Conservation (phyloP, 495 filamentous ascomycete species). For the Daldinia concentrica region DNA sequence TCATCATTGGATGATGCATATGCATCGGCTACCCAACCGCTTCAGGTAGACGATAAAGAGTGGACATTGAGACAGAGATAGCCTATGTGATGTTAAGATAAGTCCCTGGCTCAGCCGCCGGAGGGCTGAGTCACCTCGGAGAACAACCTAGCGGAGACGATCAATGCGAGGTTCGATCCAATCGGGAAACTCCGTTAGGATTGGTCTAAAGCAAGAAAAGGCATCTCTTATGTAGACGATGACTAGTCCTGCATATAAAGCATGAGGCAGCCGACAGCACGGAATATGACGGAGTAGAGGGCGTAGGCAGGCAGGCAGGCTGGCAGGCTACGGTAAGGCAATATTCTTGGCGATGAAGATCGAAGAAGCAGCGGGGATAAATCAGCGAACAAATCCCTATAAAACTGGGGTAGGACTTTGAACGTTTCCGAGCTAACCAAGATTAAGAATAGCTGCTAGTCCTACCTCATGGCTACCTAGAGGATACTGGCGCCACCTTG, state of each 20-base stretch:
- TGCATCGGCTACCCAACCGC: neutral
- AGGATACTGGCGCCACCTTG: too few relatives aligned
- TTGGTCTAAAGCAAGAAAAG: neutral
- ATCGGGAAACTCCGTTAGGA: neutral
- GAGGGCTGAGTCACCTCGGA: constrained; percentile 26
- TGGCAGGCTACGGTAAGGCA: neutral
- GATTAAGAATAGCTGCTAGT: neutral
- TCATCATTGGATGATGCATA: neutral
- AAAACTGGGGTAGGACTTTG: neutral
- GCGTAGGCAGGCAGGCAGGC: too few relatives aligned
- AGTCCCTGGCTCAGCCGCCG: constrained; percentile 8
- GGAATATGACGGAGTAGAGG: neutral
- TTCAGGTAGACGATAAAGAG: neutral
- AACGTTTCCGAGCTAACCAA: neutral
- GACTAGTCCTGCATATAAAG: neutral
- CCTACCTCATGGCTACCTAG: too few relatives aligned
- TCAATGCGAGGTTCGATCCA: constrained; percentile 6
- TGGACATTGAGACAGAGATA: neutral
- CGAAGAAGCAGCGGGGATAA: neutral
- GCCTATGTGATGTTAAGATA: too few relatives aligned
- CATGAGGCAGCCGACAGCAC: neutral
- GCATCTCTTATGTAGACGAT: neutral
- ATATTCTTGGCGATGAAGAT: neutral
- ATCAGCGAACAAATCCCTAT: neutral
- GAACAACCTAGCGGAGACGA: constrained; percentile 1